Percentiles rank a stretch among this genome's conserved stretches.
phyloP scores from a whole-genome alignment of 257 asterid species.

The Cinchona pubescens region DNA sequence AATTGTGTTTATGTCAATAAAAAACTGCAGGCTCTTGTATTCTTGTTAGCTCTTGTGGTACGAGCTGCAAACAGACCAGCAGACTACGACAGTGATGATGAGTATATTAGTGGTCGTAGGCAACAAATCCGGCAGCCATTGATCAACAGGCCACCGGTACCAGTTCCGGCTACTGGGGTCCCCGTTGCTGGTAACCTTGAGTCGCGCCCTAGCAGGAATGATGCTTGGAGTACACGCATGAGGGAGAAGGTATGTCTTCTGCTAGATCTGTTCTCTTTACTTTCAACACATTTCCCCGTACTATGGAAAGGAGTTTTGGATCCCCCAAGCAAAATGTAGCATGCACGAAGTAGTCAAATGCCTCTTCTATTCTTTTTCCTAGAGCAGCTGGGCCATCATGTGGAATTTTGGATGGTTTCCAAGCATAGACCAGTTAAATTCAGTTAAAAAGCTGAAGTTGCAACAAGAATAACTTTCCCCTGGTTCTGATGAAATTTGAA shows the following conservation, averaged over 20 bases:
- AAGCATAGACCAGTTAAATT: background rate
- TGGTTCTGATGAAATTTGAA: background rate
- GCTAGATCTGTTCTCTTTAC: background rate
- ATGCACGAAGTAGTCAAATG: too few relatives aligned
- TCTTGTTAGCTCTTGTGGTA: constrained; percentile 81
- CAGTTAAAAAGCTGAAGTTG: background rate
- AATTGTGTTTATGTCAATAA: background rate
- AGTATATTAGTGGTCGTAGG: constrained; percentile 70
- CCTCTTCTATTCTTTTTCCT: too few relatives aligned
- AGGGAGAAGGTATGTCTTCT: constrained; percentile 69
- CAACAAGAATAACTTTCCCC: background rate
- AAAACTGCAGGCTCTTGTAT: constrained; percentile 75
- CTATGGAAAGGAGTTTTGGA: background rate
- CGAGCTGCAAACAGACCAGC: constrained; percentile 89
- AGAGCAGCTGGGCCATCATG: too few relatives aligned
- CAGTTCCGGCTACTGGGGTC: constrained; percentile 70
- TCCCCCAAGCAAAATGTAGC: too few relatives aligned
- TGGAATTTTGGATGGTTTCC: too few relatives aligned
- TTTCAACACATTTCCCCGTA: background rate
- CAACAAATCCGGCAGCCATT: constrained; percentile 89
- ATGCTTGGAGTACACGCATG: constrained; percentile 99
- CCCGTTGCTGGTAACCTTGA: constrained; percentile 74
- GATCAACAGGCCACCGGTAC: constrained; percentile 55
- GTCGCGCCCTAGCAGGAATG: constrained; percentile 85
- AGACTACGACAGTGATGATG: constrained; percentile 95